phyloP scores from a whole-genome alignment of 2,329 filamentous ascomycete species.

The Trichoderma sp. region DNA sequence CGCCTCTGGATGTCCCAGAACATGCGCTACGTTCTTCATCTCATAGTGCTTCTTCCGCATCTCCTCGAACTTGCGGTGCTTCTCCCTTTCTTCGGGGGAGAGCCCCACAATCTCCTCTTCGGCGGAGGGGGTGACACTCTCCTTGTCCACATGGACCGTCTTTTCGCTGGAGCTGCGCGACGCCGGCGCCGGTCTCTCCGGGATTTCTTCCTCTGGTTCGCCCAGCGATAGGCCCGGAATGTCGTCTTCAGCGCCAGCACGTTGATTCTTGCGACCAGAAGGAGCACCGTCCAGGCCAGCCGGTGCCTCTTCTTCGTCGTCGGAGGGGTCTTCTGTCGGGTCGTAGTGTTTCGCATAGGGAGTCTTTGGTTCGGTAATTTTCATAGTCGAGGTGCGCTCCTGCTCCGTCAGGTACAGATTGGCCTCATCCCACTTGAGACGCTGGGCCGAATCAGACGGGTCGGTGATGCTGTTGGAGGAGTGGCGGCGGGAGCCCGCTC shows the following conservation, averaged over 20 bases:
- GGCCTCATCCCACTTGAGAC: conserved; percentile 97
- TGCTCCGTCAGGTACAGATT: conserved; percentile 97
- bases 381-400: conserved; percentile 94
- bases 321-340: conserved; percentile 80
- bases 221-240: conserved; percentile 91
- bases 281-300: conserved; percentile 31
- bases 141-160: conserved; percentile 75
- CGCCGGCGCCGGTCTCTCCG: conserved; percentile 39
- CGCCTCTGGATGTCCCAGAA: conserved; percentile 74
- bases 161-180: conserved; percentile 51
- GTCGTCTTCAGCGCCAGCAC: conserved; percentile 59
- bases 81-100: conserved; percentile 74
- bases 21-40: conserved; percentile 89
- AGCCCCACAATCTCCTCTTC: conserved; percentile 54
- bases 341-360: conserved; percentile 93
- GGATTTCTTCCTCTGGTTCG: conserved; percentile 77
- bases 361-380: conserved; percentile 98
- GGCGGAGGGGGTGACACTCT: conserved; percentile 56
- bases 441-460: conserved; percentile 57
- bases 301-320: conserved; percentile 51
- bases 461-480: conserved; percentile 51
- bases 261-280: conserved; percentile 33
- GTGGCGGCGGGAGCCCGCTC: conserved; percentile 68
- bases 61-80: conserved; percentile 88
- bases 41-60: conserved; percentile 96